phyloP scores from a whole-genome alignment of 2,329 filamentous ascomycete species.

The Aspergillus calidoustus region DNA sequence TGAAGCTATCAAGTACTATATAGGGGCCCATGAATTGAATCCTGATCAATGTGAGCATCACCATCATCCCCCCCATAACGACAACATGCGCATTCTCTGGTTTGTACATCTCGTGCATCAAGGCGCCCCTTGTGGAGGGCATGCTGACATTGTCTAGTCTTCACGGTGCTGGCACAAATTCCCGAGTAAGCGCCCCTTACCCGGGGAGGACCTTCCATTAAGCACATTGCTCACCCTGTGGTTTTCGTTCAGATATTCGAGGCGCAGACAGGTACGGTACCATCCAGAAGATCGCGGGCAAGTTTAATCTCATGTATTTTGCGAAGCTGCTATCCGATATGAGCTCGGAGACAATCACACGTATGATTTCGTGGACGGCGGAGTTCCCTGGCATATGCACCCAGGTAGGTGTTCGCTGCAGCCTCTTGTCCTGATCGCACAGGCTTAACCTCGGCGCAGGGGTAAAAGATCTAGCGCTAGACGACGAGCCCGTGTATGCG shows the following conservation, averaged over 20 bases:
- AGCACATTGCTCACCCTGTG: background rate
- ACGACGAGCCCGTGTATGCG: background rate
- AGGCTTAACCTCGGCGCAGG: background rate
- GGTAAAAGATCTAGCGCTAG: background rate
- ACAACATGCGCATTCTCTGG: conserved; percentile 20
- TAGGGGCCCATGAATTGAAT: background rate
- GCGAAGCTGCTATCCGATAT: conserved; percentile 27
- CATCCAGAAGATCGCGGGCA: background rate
- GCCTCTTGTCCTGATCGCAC: background rate
- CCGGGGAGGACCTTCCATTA: background rate
- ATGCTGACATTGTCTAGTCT: conserved; percentile 22
- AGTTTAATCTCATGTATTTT: conserved; percentile 16
- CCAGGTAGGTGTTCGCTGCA: conserved; percentile 14
- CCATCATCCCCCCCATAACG: background rate
- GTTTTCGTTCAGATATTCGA: background rate
- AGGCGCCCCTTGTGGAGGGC: conserved; percentile 30
- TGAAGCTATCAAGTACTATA: background rate
- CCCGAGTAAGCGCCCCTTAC: background rate
- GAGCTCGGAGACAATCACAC: conserved; percentile 25
- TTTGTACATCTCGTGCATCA: background rate
- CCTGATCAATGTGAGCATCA: background rate
- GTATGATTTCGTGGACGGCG: conserved; percentile 31
- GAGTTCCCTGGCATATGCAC: conserved; percentile 19
- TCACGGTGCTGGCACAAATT: background rate
- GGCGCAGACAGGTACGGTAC: background rate